Percentiles rank a stretch among this genome's conserved stretches.
phyloP scores from a whole-genome alignment of 1,139 yeast genomes.

The Yarrowia galli region DNA sequence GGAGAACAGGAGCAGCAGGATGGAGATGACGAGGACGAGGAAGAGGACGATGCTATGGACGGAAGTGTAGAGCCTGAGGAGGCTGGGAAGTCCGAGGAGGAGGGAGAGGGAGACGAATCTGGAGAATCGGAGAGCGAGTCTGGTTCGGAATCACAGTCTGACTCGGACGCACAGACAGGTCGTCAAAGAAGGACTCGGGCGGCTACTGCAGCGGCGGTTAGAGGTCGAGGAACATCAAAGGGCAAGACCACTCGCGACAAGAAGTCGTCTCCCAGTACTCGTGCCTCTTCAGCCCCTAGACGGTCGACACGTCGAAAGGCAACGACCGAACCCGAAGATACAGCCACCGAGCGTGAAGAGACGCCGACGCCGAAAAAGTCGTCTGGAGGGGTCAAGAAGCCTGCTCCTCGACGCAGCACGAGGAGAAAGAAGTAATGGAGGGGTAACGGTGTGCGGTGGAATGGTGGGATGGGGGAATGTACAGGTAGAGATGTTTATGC shows the following conservation, averaged over 20 bases:
- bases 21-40: slow-evolving; percentile 40
- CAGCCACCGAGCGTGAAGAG: slow-evolving; percentile 38
- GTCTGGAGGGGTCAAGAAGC: slow-evolving; percentile 35
- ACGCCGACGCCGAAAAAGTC: slow-evolving; percentile 40
- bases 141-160: slow-evolving; percentile 26
- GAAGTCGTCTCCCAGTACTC: slow-evolving; percentile 23
- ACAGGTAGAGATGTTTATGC: not conserved
- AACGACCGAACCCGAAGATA: slow-evolving; percentile 34
- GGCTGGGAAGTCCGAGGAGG: slow-evolving; percentile 23
- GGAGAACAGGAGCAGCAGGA: slow-evolving; percentile 41
- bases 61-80: slow-evolving; percentile 14
- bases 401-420: slow-evolving; percentile 42
- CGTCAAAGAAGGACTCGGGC: slow-evolving; percentile 24
- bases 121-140: slow-evolving; percentile 20
- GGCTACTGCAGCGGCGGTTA: slow-evolving; percentile 30
- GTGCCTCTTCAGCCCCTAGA: slow-evolving; percentile 23
- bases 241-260: slow-evolving; percentile 18
- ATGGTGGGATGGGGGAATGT: not conserved
- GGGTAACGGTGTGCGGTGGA: no score
- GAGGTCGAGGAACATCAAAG: slow-evolving; percentile 16
- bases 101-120: slow-evolving; percentile 32
- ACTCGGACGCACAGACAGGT: slow-evolving; percentile 15
- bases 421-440: slow-evolving; percentile 42
- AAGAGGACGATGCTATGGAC: not conserved
- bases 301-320: slow-evolving; percentile 10